These are phyloP conservation scores for Colletotrichum karsti DNA, from an alignment of 2,329 filamentous ascomycete genomes.

Conservation along the genomic window DNA sequence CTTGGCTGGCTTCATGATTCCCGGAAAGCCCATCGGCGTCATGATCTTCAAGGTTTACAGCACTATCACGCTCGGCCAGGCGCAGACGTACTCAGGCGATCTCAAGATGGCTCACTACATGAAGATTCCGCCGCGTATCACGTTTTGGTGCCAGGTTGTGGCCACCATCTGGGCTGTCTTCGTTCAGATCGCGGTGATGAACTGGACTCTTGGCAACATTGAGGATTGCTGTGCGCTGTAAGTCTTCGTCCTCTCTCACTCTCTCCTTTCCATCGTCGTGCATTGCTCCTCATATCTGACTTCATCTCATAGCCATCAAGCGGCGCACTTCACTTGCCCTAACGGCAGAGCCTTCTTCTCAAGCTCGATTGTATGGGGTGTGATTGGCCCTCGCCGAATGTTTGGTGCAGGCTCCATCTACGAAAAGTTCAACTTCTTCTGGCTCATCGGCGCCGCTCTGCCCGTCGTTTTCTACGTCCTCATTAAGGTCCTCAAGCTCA, in stretches of 20 bases:
- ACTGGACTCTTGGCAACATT: conserved; percentile 51
- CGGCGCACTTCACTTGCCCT: conserved; percentile 49
- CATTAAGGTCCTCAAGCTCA: conserved; percentile 36
- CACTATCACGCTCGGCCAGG: conserved; percentile 32
- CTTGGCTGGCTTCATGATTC: conserved; percentile 60
- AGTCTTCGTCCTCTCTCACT: neutral
- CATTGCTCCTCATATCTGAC: neutral
- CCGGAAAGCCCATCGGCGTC: conserved; percentile 46
- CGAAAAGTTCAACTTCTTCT: conserved; percentile 30
- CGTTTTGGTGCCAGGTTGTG: conserved; percentile 70
- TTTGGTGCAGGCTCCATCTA: conserved; percentile 53
- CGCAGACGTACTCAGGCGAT: conserved; percentile 52
- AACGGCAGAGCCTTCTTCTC: conserved; percentile 57
- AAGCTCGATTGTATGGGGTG: conserved; percentile 64
- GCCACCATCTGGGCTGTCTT: conserved; percentile 55
- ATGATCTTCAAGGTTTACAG: conserved; percentile 42
- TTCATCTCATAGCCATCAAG: conserved; percentile 44
- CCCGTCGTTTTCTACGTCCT: conserved; percentile 57
- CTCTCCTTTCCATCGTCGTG: no score
- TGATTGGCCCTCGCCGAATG: conserved; percentile 64
- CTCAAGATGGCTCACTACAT: conserved; percentile 55
- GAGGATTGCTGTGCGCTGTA: conserved; percentile 47
- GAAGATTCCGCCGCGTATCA: conserved; percentile 65
- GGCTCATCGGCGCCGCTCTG: conserved; percentile 54
- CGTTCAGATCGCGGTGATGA: conserved; percentile 49